Conservation (phyloP, 768 basidiomycete genomes). For the Hygrophoropsis aurantiaca region DNA sequence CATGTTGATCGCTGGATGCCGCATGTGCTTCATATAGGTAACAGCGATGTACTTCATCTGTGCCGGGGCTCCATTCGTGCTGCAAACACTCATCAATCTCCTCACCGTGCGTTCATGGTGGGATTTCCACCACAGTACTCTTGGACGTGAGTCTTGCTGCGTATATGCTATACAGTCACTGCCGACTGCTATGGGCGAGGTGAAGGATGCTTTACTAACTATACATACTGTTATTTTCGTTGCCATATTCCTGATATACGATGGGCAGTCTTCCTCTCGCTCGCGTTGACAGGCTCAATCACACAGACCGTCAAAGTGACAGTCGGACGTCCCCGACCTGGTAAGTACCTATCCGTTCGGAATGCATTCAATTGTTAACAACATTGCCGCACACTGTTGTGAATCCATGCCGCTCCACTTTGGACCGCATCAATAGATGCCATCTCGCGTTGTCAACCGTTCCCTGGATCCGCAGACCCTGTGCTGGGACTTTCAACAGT, state of each 20-base stretch:
- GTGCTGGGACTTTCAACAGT: slow-evolving; percentile 67
- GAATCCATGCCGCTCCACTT: not conserved
- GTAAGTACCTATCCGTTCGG: slow-evolving; percentile 43
- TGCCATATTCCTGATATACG: not conserved
- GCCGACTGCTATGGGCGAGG: too few relatives aligned
- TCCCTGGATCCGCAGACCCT: slow-evolving; percentile 61
- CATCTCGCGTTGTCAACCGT: slow-evolving; percentile 58
- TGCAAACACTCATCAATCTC: slow-evolving; percentile 68
- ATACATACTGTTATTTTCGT: not conserved
- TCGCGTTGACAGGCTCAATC: slow-evolving; percentile 70
- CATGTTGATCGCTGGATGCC: not conserved
- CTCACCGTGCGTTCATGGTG: slow-evolving; percentile 79
- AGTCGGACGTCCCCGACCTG: slow-evolving; percentile 89
- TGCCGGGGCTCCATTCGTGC: slow-evolving; percentile 56
- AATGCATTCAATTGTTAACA: too few relatives aligned
- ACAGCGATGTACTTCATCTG: slow-evolving; percentile 45
- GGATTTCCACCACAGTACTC: slow-evolving; percentile 78
- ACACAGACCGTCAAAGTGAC: slow-evolving; percentile 83
- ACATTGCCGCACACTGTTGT: not conserved
- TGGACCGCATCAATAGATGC: slow-evolving; percentile 14
- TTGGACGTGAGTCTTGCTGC: slow-evolving; percentile 21
- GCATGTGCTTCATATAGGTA: slow-evolving; percentile 14
- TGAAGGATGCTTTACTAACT: too few relatives aligned
- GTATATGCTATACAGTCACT: slow-evolving; percentile 23
- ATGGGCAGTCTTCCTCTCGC: slow-evolving; percentile 61